These are phyloP conservation scores for Fusarium algeriense DNA, from an alignment of 2,329 filamentous ascomycete genomes.

Conservation along the genomic window DNA sequence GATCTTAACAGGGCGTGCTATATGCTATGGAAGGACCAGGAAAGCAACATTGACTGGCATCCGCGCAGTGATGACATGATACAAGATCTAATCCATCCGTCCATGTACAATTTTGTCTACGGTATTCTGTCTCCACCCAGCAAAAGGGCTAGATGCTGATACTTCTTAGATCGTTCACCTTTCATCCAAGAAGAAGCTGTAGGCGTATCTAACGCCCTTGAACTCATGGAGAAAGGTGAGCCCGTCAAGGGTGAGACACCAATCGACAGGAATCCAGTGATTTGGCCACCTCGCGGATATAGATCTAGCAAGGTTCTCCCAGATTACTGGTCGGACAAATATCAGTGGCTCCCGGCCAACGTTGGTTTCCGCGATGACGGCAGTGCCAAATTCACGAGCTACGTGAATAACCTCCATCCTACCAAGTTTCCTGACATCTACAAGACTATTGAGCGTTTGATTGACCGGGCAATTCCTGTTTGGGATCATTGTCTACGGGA, in stretches of 20 bases:
- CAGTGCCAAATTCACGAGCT: background rate
- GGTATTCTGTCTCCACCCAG: background rate
- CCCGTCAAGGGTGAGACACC: background rate
- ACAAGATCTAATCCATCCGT: constrained; percentile 9
- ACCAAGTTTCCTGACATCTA: background rate
- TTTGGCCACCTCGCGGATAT: background rate
- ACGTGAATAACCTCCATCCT: constrained; percentile 12
- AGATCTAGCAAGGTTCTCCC: background rate
- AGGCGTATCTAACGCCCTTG: background rate
- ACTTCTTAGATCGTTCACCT: background rate
- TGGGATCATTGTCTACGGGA: constrained; percentile 10
- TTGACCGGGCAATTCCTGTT: background rate
- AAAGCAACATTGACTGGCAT: constrained; percentile 2
- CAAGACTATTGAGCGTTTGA: background rate
- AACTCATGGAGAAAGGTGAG: background rate
- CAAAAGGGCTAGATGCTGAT: background rate
- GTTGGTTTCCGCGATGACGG: background rate
- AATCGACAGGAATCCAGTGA: background rate
- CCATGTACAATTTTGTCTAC: constrained; percentile 8
- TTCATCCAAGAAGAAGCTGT: constrained; percentile 7
- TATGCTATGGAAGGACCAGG: background rate
- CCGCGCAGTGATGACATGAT: constrained; percentile 10
- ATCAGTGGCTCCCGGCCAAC: constrained; percentile 7
- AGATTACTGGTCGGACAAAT: background rate
- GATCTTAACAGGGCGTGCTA: background rate